Conservation (phyloP, 2,329 filamentous ascomycete genomes). For the Diaporthe helianthi region DNA sequence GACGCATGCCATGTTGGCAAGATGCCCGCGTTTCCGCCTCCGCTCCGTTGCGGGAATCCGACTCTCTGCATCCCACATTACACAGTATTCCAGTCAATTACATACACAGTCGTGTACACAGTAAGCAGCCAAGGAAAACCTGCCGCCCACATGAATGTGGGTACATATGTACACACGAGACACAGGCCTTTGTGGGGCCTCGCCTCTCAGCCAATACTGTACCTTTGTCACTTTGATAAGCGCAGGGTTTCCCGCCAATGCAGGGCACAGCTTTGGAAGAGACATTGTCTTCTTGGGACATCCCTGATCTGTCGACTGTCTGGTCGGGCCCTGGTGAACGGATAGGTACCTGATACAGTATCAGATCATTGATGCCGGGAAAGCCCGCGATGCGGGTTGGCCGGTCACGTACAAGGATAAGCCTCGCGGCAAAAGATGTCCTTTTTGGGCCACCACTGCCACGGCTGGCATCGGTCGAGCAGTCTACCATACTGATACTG, state of each 20-base stretch:
- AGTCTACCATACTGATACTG: neutral
- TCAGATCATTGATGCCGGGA: neutral
- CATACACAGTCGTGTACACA: neutral
- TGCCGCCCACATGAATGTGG: neutral
- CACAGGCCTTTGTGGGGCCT: slow-evolving; percentile 11
- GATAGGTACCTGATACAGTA: neutral
- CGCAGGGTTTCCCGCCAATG: slow-evolving; percentile 25
- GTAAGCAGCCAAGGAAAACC: neutral
- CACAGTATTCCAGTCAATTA: neutral
- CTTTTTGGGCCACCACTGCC: neutral
- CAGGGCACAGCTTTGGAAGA: slow-evolving; percentile 20
- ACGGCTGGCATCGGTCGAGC: slow-evolving; percentile 13
- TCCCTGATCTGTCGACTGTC: slow-evolving; percentile 1
- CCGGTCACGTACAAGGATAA: neutral
- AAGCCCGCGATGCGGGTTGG: neutral
- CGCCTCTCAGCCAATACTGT: slow-evolving; percentile 13
- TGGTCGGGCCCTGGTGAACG: neutral
- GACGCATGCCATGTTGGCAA: neutral
- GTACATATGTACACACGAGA: neutral
- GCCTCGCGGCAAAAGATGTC: neutral
- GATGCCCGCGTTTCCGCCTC: slow-evolving; percentile 1
- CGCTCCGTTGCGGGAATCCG: slow-evolving; percentile 5
- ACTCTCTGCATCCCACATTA: too few relatives aligned
- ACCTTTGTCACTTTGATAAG: slow-evolving; percentile 17
- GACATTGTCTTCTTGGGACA: slow-evolving; percentile 6